Evolutionary conservation across 1,139 yeast genomes (phyloP).

Genomic region (Nadsonia commutata): DNA sequence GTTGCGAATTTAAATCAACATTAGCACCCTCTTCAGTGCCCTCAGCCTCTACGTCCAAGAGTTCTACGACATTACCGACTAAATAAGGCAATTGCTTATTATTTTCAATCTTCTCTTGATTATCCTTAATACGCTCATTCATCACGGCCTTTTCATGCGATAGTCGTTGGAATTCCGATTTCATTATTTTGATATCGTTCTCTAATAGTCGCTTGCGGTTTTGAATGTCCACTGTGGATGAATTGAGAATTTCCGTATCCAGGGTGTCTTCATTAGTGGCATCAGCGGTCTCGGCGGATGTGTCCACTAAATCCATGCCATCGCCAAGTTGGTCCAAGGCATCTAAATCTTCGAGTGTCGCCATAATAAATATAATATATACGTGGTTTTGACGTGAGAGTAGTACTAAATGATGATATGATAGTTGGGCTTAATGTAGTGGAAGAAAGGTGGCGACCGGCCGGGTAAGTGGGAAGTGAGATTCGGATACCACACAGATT

Average conservation of each 20-base stretch:
- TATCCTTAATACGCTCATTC: conserved; percentile 89
- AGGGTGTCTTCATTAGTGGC: conserved; percentile 34
- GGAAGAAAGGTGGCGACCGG: no score
- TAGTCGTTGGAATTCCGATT: conserved; percentile 80
- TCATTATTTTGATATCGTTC: conserved; percentile 91
- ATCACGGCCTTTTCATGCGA: conserved; percentile 86
- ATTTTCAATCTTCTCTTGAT: conserved; percentile 89
- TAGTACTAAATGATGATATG: background rate
- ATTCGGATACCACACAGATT: no score
- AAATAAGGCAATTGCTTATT: conserved; percentile 91
- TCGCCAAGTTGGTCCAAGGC: conserved; percentile 15
- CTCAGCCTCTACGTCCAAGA: conserved; percentile 80
- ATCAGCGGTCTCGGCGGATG: conserved; percentile 16
- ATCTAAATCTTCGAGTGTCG: conserved; percentile 25
- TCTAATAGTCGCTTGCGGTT: conserved; percentile 81
- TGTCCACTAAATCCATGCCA: conserved; percentile 6
- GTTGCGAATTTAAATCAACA: conserved; percentile 80
- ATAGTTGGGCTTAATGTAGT: no score
- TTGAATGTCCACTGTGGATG: conserved; percentile 70
- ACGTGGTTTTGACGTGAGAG: background rate
- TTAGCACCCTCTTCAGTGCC: conserved; percentile 89
- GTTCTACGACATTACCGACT: conserved; percentile 95
- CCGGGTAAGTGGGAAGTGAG: no score
- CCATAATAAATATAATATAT: conserved; percentile 13
- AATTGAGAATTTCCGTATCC: conserved; percentile 66